A percentile compares a stretch with the other conserved stretches of the same genome.
phyloP scores from a whole-genome alignment of 768 basidiomycete species.

The Austroboletus eburneus region DNA sequence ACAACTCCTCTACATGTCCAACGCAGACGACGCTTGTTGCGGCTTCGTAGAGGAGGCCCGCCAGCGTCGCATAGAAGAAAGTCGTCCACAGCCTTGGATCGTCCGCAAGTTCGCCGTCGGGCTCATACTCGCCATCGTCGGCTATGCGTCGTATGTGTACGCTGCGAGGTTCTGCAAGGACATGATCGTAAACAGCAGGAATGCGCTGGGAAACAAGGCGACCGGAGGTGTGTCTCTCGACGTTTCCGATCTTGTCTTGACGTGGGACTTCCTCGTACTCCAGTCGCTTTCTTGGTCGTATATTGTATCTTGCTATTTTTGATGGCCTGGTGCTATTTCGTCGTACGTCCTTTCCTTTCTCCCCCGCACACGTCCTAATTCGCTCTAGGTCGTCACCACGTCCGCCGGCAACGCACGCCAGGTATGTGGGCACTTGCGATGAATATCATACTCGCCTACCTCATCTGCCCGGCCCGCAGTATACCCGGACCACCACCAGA shows the following conservation, averaged over 20 bases:
- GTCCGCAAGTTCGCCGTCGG: conserved; percentile 64
- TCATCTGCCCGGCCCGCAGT: conserved; percentile 10
- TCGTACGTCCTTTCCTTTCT: conserved; percentile 41
- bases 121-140: conserved; percentile 56
- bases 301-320: conserved; percentile 64
- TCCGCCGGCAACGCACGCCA: conserved; percentile 67
- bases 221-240: conserved; percentile 60
- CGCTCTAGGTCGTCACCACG: conserved; percentile 55
- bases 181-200: conserved; percentile 50
- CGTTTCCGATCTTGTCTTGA: background rate
- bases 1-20: conserved; percentile 9
- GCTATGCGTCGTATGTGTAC: conserved; percentile 75
- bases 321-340: conserved; percentile 75
- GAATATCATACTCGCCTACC: background rate
- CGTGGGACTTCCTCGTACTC: conserved; percentile 4
- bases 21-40: conserved; percentile 34
- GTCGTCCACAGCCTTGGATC: conserved; percentile 67
- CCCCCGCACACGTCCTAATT: background rate
- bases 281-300: conserved; percentile 65
- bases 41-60: conserved; percentile 52
- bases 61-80: conserved; percentile 35
- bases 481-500: conserved; percentile 19
- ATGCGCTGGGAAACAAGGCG: conserved; percentile 44
- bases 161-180: conserved; percentile 65
- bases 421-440: conserved; percentile 36